Base-by-base conservation (phyloP, 176 grass and related monocot species). In the Elaeis guineensis region DNA sequence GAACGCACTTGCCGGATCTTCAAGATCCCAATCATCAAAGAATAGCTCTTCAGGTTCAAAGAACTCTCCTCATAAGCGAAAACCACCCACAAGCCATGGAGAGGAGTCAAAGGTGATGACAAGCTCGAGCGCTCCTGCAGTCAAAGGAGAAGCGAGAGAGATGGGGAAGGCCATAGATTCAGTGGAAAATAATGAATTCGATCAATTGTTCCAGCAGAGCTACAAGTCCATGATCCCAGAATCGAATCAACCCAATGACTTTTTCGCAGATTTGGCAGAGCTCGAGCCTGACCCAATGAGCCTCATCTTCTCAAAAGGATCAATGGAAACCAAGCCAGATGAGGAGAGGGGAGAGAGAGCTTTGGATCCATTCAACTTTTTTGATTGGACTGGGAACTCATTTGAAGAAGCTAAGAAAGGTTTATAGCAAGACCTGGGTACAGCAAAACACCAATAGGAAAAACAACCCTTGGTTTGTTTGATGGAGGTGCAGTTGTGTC, bases 1-100 rank as follows among this genome's bases (percentile, higher is more conserved):
- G n/a, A 97, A 85, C 44, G 93, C 88, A 7, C 93, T 91, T 22
- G 93, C 93, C 52, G 93, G 93, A 66, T 97, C 87, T n/a, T 85
- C 81, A 7, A 57, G 93, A 16, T 76, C 78, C 29, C 75, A 89
- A 59, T 76, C 86, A n/a, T 56, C 75, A 25, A 90, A 82, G 78
- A 52, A 24, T 58, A 75, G 73, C 63, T 69, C n/a, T 19, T 59
- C 60, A 64, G 29, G 65, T 21, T 76, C 86, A 23, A 90, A 77
- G 71, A 90, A 19, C 58, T 55, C 65, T 22, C 64, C 53, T 6
- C 72, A 75, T 52, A 78, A 69, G 17, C 79, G 77, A 19, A 89
- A 83, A 50, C 55, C 19, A n/a, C 63, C 49, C 8, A 9, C 52
- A 54, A 26, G 16, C 26, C 52, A 44, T 79, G 16, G 86, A 89